Conservation (phyloP, 2,329 filamentous ascomycete species). For the Colletotrichum cereale region DNA sequence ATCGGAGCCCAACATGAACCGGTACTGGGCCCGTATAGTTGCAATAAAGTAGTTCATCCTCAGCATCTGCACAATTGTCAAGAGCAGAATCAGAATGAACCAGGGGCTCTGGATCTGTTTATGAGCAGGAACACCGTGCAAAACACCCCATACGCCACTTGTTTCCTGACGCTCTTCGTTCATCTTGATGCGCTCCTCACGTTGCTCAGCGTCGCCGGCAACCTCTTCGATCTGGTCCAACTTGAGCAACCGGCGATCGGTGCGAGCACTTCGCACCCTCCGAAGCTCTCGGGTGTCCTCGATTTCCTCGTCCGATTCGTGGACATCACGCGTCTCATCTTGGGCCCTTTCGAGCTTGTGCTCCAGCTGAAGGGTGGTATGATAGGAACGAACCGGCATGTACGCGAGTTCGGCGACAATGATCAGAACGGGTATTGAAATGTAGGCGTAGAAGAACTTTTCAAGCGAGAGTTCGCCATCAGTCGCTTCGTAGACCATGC, state of each 20-base stretch:
- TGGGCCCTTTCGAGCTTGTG: conserved; percentile 54
- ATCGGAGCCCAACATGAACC: conserved; percentile 71
- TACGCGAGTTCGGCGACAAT: conserved; percentile 52
- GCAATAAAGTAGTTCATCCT: conserved; percentile 80
- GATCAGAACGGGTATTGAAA: conserved; percentile 52
- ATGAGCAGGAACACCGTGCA: conserved; percentile 74
- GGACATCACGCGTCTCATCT: conserved; percentile 56
- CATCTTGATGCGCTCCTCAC: conserved; percentile 65
- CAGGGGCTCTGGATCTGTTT: conserved; percentile 76
- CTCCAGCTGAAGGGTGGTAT: conserved; percentile 54
- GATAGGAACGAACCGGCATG: conserved; percentile 56
- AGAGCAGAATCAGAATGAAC: conserved; percentile 78
- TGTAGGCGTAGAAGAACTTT: conserved; percentile 57
- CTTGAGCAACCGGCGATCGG: conserved; percentile 66
- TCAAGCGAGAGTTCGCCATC: conserved; percentile 51
- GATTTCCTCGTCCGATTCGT: conserved; percentile 68
- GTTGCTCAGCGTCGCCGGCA: conserved; percentile 67
- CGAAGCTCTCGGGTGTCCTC: conserved; percentile 59
- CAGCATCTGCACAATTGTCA: conserved; percentile 71
- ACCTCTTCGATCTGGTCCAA: conserved; percentile 74
- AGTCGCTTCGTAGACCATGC: conserved; percentile 74
- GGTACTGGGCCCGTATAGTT: conserved; percentile 77
- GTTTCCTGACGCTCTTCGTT: conserved; percentile 70
- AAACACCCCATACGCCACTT: conserved; percentile 78
- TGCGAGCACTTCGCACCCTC: conserved; percentile 56